Conservation (phyloP, 495 filamentous ascomycete species). For the Penicillium paxilli region DNA sequence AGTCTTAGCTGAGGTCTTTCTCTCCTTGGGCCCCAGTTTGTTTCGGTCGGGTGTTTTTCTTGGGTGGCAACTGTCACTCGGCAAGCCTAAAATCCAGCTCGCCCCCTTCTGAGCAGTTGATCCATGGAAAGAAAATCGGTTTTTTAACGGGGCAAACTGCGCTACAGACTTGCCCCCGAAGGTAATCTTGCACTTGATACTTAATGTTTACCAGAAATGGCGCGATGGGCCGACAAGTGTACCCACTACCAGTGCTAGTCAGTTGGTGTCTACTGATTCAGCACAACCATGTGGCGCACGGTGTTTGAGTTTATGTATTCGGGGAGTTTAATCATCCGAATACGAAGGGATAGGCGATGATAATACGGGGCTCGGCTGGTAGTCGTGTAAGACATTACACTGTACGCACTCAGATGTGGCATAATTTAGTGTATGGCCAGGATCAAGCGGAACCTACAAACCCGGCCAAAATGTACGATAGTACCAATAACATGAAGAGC, state of each 20-base stretch:
- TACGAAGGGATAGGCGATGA: conserved; percentile 13
- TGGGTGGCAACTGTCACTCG: conserved; percentile 26
- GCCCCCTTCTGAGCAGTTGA: not conserved
- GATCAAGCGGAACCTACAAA: too few relatives aligned
- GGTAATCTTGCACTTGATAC: conserved; percentile 9
- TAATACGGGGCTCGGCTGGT: not conserved
- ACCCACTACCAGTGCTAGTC: too few relatives aligned
- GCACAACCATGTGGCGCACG: conserved; percentile 27
- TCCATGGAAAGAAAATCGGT: conserved; percentile 15
- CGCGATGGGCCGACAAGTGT: conserved; percentile 1
- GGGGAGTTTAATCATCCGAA: conserved; percentile 23
- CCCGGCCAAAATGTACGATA: too few relatives aligned
- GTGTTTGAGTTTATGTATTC: conserved; percentile 19
- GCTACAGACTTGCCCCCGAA: conserved; percentile 1
- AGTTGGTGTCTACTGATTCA: conserved; percentile 23
- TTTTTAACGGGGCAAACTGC: not conserved
- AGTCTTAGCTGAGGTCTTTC: conserved; percentile 6
- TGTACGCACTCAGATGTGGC: too few relatives aligned
- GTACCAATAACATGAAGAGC: too few relatives aligned
- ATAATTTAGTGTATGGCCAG: too few relatives aligned
- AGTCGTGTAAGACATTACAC: too few relatives aligned
- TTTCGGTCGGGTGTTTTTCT: not conserved
- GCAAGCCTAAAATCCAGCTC: conserved; percentile 24
- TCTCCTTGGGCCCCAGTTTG: not conserved
- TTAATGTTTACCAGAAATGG: conserved; percentile 1